Base-by-base conservation (phyloP, 306 rosid species). In the Biancaea sappan region DNA sequence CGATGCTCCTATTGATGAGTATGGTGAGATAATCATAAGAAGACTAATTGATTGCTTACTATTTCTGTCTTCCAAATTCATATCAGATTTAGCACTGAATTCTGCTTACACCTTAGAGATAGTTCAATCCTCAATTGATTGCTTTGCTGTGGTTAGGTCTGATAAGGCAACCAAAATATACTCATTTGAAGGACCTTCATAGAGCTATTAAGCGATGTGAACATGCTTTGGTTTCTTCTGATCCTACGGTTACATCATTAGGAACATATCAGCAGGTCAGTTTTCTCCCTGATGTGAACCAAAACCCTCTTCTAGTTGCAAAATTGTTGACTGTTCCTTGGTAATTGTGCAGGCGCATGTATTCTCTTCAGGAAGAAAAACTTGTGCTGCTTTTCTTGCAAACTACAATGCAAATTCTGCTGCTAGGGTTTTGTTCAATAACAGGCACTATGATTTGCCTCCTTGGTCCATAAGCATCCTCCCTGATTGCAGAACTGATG, bases 401-500 rank as follows among this genome's bases (percentile, higher is more conserved):
- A 94, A 94, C 76, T 88, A 76, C 77, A 81, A 90, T 68, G 26
- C 85, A 5, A 63, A 61, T 12, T 84, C 93, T 43, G 82, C 90
- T 44, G 95, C 92, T 38, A 80, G 76, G 32, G 96, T 92, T 81
- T 69, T 44, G 5, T 94, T 92, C 80, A 92, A 94, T 67, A 90
- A 90, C 75, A 71, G 48, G 83, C 91, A 79, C 77, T 88, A 92
- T 48, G 83, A 84, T 71, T 83, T 94, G 79, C 97, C 99, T 82
- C 84, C 97, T 84, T 94, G 99, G 99, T 94, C 99, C 59, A 81
- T 90, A 72, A 94, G 99, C 87, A 94, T 94, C 74, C 96, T 94
- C 68, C 99, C 99, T 18, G 96, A 94, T 81, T 94, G 99, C 79
- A 84, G 78, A 75, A 81, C 84, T 28, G 93, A 59, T 72, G 89